Conservation (phyloP, 768 basidiomycete genomes). For the Clitopilus passeckerianus region DNA sequence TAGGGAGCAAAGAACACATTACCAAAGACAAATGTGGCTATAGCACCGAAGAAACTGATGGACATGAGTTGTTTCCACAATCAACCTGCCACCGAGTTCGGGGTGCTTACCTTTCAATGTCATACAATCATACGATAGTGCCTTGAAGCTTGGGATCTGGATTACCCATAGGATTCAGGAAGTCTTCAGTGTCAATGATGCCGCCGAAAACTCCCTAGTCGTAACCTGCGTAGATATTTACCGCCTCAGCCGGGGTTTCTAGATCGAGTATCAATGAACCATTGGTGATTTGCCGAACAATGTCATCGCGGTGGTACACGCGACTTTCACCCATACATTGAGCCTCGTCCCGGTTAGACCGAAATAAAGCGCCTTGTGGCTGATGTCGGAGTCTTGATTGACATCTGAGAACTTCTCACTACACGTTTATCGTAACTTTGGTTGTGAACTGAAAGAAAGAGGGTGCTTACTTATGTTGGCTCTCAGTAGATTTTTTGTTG, state of each 20-base stretch:
- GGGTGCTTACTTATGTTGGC: neutral
- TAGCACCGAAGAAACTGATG: conserved; percentile 38
- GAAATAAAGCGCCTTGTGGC: conserved; percentile 26
- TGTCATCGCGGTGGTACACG: conserved; percentile 47
- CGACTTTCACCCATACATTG: conserved; percentile 42
- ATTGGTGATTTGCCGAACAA: conserved; percentile 32
- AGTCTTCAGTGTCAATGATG: conserved; percentile 42
- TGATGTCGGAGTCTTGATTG: conserved; percentile 1
- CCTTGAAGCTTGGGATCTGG: conserved; percentile 39
- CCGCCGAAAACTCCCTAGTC: conserved; percentile 50
- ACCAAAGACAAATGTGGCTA: conserved; percentile 38
- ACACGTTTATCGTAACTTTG: neutral
- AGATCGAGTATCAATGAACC: neutral
- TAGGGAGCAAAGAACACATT: neutral
- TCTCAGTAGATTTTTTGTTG: neutral
- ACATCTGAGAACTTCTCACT: neutral
- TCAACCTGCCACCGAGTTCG: neutral
- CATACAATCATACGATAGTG: conserved; percentile 44
- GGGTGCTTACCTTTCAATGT: conserved; percentile 39
- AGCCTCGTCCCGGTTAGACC: conserved; percentile 39
- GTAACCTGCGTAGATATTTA: conserved; percentile 27
- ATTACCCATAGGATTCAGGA: conserved; percentile 42
- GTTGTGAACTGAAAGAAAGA: neutral
- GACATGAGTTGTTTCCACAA: neutral
- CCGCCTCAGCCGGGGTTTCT: neutral